Base-by-base conservation (phyloP, 352 stramenopile species). In the Globisporangium camurandrum region DNA sequence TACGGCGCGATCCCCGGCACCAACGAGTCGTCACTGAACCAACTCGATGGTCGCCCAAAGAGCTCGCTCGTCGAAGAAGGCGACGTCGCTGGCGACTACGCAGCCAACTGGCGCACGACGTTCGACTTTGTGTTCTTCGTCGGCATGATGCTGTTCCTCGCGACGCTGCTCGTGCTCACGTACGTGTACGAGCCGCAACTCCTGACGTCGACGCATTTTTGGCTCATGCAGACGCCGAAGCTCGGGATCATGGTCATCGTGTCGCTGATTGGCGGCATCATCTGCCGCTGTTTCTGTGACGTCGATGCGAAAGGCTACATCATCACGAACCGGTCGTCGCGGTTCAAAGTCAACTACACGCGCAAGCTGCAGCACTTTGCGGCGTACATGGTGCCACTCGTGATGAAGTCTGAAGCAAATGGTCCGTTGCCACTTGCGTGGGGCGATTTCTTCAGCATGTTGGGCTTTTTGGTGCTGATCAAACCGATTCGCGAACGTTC, bases 331-430 rank as follows among this genome's bases (percentile, higher is more conserved):
- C 81, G 77, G 60, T 82, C 65, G 54, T 93, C 82, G 24, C 67
- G 52, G 30, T 93, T 93, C 69, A 93, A 93, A 60, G 82, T 93
- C 52, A 93, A 93, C 69, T 93, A 93, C 70, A 93, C 82, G 8
- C 75, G 82, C 19, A 93, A 93, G 65, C 57, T 93, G 40, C 79
- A 90, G 67, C 75, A 87, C 42, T 82, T 93, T 20, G 82, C 82
- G 0, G 82, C 82, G 8, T 93, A 90, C 61, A 71, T 90, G 62
- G 75, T 90, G 49, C 82, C 82, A 27, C 59, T 93, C 24, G 71
- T 89, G 16, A 68, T 93, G 53, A 81, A 88, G 44, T 67, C 72
- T 3, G 66, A 86, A 33, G 74, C 75, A 56, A 40, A 62, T 6
- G 75, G 76, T 6, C 63, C 73, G 28, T 53, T 91, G 9, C 69